Percentiles rank a stretch among this genome's conserved stretches.
Conservation (phyloP, 2,329 filamentous ascomycete species). For the Phialophora macrospora region DNA sequence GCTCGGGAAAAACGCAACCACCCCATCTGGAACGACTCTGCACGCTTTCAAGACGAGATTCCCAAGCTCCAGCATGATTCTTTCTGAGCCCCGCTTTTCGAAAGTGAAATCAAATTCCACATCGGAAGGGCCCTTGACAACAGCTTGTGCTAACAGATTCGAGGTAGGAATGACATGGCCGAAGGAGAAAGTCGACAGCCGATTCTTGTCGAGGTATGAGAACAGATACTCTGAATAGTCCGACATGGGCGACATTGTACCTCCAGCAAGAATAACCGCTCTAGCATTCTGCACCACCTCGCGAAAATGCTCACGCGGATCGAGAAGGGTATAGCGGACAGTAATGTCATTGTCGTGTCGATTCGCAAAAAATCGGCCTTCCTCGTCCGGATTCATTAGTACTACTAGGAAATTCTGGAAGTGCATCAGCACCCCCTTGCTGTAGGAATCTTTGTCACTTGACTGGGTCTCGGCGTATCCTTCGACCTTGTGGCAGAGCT, state of each 20-base stretch:
- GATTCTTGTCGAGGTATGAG: conserved; percentile 67
- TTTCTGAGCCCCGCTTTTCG: conserved; percentile 70
- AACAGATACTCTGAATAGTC: conserved; percentile 90
- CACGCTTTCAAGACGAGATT: conserved; percentile 73
- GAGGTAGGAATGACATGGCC: conserved; percentile 87
- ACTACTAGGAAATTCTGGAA: conserved; percentile 74
- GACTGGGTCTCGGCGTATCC: conserved; percentile 67
- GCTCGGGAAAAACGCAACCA: conserved; percentile 94
- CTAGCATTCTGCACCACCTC: conserved; percentile 83
- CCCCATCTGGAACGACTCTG: conserved; percentile 77
- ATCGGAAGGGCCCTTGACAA: conserved; percentile 59
- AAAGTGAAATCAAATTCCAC: conserved; percentile 84
- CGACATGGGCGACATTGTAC: conserved; percentile 96
- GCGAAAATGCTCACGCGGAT: conserved; percentile 88
- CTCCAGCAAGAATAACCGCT: conserved; percentile 87
- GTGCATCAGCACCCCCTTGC: conserved; percentile 60
- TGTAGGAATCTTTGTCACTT: conserved; percentile 40
- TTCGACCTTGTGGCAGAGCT: conserved; percentile 91
- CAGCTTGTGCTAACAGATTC: conserved; percentile 78
- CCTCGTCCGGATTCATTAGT: conserved; percentile 80
- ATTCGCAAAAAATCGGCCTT: conserved; percentile 65
- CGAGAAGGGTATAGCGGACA: conserved; percentile 84
- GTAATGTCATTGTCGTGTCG: conserved; percentile 57
- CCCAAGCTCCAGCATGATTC: conserved; percentile 76
- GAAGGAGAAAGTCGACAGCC: conserved; percentile 83